Evolutionary conservation across 768 basidiomycete species (phyloP), one percentile per base, ranked within the genome.

Genomic region (Hemileccinum impolitum): DNA sequence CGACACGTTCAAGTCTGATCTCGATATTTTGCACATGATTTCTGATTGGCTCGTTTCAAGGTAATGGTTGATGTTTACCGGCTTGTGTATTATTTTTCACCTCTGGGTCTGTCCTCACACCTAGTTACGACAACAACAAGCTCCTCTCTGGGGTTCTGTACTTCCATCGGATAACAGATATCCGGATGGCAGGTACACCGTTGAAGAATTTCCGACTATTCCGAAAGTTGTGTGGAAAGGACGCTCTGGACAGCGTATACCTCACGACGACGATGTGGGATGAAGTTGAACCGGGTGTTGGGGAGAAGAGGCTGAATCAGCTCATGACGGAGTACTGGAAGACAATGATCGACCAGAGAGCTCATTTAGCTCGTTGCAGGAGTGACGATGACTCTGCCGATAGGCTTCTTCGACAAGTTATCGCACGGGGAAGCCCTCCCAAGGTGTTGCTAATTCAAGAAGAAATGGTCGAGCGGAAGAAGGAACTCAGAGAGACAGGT

Each of bases 181-280:
- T 65, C 42, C 62, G 71, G 1, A 64, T 73, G 63, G 58, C 56
- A 0, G 73, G 67, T 11, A 57, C 64, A 0, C 57, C 69, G 1
- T 45, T 63, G 18, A 67, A 55, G 39, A 70, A 72, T 48, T 58
- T 72, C 21, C 55, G 54, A 4, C 56, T 72, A 58, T 73, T 75
- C 43, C 38, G 37, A 39, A 39, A 56, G 18, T 18, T 67, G 13
- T 68, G 66, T 14, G 64, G 68, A 47, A 13, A 47, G 51, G 39
- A 56, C 52, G 44, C 68, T 50, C 47, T 69, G 15, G 47, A 49
- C 0, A 67, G 68, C 8, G 32, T 72, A 5, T 47, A 66, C 12
- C 53, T 72, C n/a, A 60, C 61, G 11, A 70, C 73, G 2, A 72
- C 72, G 12, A 72, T 70, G 66, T 75, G 72, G 72, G 67, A 67